Conservation (phyloP, 2,329 filamentous ascomycete genomes). For the Thelonectria olida region DNA sequence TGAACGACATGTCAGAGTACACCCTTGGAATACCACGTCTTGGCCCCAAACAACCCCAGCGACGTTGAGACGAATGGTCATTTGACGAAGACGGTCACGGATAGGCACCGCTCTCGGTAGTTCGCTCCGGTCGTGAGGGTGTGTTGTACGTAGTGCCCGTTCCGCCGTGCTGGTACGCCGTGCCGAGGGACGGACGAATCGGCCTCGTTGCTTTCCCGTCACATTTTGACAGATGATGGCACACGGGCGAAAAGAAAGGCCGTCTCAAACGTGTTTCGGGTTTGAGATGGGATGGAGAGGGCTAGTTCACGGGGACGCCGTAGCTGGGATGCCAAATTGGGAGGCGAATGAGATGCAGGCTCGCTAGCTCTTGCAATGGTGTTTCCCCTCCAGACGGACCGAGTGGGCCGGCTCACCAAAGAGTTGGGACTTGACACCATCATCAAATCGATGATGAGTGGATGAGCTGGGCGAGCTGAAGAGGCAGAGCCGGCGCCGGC, state of each 20-base stretch:
- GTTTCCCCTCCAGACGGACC: slow-evolving; percentile 9
- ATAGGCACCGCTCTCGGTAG: slow-evolving; percentile 32
- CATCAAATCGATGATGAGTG: background rate
- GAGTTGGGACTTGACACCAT: background rate
- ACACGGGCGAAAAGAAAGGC: background rate
- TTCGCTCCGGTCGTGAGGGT: slow-evolving; percentile 28
- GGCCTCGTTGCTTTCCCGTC: slow-evolving; percentile 27
- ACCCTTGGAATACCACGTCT: slow-evolving; percentile 29
- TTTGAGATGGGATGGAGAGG: slow-evolving; percentile 17
- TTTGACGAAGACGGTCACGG: slow-evolving; percentile 29
- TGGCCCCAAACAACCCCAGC: slow-evolving; percentile 16
- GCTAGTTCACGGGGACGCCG: slow-evolving; percentile 37
- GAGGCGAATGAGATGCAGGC: background rate
- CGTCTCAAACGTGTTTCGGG: slow-evolving; percentile 40
- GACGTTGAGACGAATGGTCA: slow-evolving; percentile 19
- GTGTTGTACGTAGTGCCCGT: slow-evolving; percentile 21
- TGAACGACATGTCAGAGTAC: background rate
- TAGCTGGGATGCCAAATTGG: slow-evolving; percentile 31
- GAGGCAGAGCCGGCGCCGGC: slow-evolving; percentile 3
- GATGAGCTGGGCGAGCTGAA: slow-evolving; percentile 1
- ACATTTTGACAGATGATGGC: slow-evolving; percentile 28
- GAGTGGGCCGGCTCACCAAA: slow-evolving; percentile 13
- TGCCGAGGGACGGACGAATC: slow-evolving; percentile 27
- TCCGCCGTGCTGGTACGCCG: slow-evolving; percentile 36
- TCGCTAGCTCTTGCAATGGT: background rate